Evolutionary conservation across 2,329 filamentous ascomycete genomes (phyloP).

Genomic region (Diaporthe humulicola): DNA sequence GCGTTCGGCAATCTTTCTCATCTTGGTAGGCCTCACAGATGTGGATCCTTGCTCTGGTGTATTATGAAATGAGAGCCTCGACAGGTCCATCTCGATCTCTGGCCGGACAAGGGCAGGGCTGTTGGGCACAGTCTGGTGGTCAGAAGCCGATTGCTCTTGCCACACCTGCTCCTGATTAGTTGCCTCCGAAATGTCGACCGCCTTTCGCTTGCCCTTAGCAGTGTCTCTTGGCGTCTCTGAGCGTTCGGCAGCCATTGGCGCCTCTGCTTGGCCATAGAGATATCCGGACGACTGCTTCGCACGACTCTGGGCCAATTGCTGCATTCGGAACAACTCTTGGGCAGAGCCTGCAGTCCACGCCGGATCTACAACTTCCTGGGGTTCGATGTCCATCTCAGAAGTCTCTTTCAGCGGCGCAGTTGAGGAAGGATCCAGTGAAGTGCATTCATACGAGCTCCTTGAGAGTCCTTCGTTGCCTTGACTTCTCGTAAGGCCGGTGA

Average conservation of each 20-base stretch:
- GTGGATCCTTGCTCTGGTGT: not conserved
- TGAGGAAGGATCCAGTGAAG: constrained; percentile 1
- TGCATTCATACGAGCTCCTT: not conserved
- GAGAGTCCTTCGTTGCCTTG: not conserved
- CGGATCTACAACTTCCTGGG: not conserved
- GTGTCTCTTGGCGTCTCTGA: not conserved
- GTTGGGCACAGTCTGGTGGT: not conserved
- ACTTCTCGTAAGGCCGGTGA: not conserved
- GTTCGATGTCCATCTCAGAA: constrained; percentile 1
- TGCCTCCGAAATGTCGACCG: constrained; percentile 32
- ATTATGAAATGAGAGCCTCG: constrained; percentile 35
- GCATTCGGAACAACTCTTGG: constrained; percentile 22
- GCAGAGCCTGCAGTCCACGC: constrained; percentile 28
- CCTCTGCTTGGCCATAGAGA: not conserved
- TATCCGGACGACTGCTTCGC: not conserved
- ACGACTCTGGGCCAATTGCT: not conserved
- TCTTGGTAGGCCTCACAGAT: constrained; percentile 46
- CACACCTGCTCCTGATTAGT: constrained; percentile 27
- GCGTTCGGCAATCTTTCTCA: constrained; percentile 47
- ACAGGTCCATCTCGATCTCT: constrained; percentile 21
- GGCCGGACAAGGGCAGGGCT: not conserved
- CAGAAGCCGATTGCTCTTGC: constrained; percentile 8
- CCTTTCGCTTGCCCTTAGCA: constrained; percentile 34
- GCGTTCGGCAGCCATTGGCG: not conserved
- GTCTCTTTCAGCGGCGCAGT: constrained; percentile 9